phyloP scores from a whole-genome alignment of 306 rosid genomes.

The Fragaria nilgerrensis region DNA sequence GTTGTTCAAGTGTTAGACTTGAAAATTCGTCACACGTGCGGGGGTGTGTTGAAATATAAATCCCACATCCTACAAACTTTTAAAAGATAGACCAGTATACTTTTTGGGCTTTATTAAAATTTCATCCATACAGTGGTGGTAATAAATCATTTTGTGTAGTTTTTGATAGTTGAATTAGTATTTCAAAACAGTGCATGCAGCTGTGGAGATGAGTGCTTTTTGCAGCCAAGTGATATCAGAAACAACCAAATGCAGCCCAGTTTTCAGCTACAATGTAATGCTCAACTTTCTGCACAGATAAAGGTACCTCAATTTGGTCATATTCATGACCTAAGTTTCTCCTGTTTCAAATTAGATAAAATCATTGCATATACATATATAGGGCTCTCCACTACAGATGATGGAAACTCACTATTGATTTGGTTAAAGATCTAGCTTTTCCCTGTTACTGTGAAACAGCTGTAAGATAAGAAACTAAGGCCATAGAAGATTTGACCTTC shows the following conservation, averaged over 20 bases:
- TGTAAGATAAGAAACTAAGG: background rate
- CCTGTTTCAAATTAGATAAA: background rate
- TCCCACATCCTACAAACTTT: too few species aligned
- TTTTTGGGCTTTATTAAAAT: too few species aligned
- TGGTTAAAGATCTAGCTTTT: slow-evolving; percentile 2
- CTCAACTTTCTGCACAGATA: background rate
- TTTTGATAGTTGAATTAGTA: background rate
- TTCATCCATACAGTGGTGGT: too few species aligned
- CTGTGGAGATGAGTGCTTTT: slow-evolving; percentile 11
- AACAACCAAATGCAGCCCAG: background rate
- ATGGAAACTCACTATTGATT: background rate
- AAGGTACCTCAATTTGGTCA: slow-evolving; percentile 8
- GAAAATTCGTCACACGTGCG: too few species aligned
- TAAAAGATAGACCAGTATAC: too few species aligned
- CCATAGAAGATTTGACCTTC: background rate
- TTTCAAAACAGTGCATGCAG: background rate
- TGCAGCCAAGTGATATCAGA: slow-evolving; percentile 8
- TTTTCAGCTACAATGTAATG: background rate
- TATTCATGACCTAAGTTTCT: slow-evolving; percentile 31
- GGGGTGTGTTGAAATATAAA: too few species aligned
- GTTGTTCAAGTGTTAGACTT: too few species aligned
- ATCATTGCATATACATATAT: background rate
- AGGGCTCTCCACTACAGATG: slow-evolving; percentile 22
- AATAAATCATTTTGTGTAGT: background rate
- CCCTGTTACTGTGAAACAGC: background rate